Evolutionary conservation across 1,284 basidiomycete species (phyloP), one percentile per base, ranked within the genome.

Genomic region (Garcileccinum viscosum): DNA sequence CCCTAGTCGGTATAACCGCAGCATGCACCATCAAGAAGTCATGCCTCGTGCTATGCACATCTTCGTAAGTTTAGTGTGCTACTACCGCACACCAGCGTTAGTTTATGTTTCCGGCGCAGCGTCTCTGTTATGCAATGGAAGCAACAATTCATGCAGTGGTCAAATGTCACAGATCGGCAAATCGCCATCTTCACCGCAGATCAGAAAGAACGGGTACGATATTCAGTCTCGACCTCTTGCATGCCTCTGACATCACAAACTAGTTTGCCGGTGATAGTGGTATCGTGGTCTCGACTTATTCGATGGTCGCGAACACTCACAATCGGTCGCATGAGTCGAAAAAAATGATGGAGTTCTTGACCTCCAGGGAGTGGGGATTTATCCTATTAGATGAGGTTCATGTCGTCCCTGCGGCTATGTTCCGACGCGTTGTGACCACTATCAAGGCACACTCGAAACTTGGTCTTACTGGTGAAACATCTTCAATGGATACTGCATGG

Each of bases 11-110:
- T 22, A 99, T 99, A 77, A 99, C 98, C 1, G 98, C 98, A 5
- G 98, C 98, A 15, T 99, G 97, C 78, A 99, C 98, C 24, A 98
- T 99, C 84, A 98, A 98, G 84, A 99, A 99, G 85, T 98, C 96
- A 38, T 97, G 96, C 77, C 87, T 99, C n/a, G 96, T 99, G 35
- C 85, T 99, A 61, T 99, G 97, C 82, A 98, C 97, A 32, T 98
- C 96, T 61, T 95, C 95, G 95, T 96, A 80, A 84, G 94, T 84
- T 37, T 53, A 47, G 32, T 40, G 24, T 30, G 19, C 53, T n/a
- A 61, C 14, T 47, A 65, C 9, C 5, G 42, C 33, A 4, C 35
- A 30, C 24, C 19, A 60, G 8, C 35, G 24, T 22, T 17, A 37
- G 11, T 59, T 74, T 40, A 71, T 68, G 65, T 63, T 68, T 56